These are phyloP conservation scores for Chara braunii DNA, from an alignment of 139 green algal species.

Conservation along the genomic window DNA sequence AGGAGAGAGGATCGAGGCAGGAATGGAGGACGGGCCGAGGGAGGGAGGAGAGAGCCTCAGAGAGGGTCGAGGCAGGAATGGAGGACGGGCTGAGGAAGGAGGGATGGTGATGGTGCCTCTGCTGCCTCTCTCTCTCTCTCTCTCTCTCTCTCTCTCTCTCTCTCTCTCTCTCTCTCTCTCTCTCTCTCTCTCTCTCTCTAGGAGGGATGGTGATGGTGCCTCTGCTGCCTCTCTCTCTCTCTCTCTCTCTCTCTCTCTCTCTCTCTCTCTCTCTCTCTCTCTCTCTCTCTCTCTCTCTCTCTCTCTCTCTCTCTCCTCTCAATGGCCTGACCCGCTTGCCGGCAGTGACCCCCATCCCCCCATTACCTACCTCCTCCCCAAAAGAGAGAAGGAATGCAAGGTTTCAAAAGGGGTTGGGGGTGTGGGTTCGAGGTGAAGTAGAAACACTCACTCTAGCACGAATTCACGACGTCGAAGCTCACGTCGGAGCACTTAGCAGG, in stretches of 20 bases:
- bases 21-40: neutral
- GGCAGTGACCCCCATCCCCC: neutral
- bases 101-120: neutral
- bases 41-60: neutral
- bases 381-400: no score
- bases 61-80: neutral
- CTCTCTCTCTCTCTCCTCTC: constrained; percentile 1
- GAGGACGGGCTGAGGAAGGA: neutral
- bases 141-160: neutral
- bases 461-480: no score
- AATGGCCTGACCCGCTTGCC: neutral
- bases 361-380: no score
- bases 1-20: neutral
- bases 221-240: neutral
- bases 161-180: neutral
- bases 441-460: no score
- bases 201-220: neutral
- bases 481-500: no score
- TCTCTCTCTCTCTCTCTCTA: neutral
- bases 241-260: neutral
- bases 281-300: neutral
- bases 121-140: neutral
- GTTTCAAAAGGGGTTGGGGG: no score
- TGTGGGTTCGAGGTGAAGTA: no score
- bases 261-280: neutral